phyloP scores from a whole-genome alignment of 129 eudicot species.

The Tagetes erecta region DNA sequence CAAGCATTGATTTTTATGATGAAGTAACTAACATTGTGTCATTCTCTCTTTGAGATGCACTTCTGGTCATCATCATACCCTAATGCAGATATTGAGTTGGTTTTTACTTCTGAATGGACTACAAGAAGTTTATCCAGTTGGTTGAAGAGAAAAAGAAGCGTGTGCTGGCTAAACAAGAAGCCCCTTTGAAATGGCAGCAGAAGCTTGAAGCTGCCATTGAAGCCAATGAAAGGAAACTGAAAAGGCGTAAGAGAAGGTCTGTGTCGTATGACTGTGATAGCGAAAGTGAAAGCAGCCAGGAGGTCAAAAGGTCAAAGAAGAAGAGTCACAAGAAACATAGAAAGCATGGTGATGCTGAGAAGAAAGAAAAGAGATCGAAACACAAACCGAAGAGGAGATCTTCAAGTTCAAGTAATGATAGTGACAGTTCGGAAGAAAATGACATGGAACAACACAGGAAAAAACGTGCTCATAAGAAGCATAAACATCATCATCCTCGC shows the following conservation, averaged over 20 bases:
- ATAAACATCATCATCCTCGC: conserved; percentile 32
- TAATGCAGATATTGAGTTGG: conserved; percentile 84
- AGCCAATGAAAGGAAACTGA: conserved; percentile 65
- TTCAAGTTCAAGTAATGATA: conserved; percentile 45
- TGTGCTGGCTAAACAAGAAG: conserved; percentile 76
- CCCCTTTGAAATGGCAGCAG: conserved; percentile 97
- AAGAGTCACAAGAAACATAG: conserved; percentile 63
- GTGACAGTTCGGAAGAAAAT: conserved; percentile 46
- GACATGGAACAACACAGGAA: conserved; percentile 42
- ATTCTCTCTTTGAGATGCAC: conserved; percentile 99
- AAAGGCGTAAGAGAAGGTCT: conserved; percentile 75
- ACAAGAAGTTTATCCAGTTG: conserved; percentile 93
- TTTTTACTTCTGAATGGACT: conserved; percentile 70
- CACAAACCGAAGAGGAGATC: conserved; percentile 56
- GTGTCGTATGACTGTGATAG: conserved; percentile 48
- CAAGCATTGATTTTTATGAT: conserved; percentile 27
- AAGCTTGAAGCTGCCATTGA: conserved; percentile 97
- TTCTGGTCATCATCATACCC: conserved; percentile 90
- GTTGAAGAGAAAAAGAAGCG: conserved; percentile 97
- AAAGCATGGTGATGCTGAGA: conserved; percentile 57
- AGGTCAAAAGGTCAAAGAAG: conserved; percentile 45
- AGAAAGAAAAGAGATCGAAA: conserved; percentile 56
- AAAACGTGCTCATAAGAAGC: conserved; percentile 52
- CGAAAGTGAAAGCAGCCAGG: conserved; percentile 45
- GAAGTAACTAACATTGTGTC: conserved; percentile 90